Evolutionary conservation across 192 early-diverging fungal species (phyloP), one percentile per base, ranked within the genome.

Genomic region (Linnemannia elongata): DNA sequence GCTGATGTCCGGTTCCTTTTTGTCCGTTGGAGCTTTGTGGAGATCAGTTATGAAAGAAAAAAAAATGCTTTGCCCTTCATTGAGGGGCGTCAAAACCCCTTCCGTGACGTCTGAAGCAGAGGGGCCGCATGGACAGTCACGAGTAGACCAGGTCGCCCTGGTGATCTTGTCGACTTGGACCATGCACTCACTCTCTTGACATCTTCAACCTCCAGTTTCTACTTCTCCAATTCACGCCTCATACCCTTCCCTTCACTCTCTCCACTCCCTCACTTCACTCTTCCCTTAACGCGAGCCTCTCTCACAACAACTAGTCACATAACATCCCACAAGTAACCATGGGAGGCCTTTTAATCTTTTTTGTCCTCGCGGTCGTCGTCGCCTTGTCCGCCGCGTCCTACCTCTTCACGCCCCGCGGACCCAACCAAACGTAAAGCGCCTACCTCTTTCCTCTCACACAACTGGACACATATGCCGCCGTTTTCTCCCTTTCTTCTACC

Each of bases 371-470:
- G 41, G 79, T 91, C 33, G 83, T 88, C 52, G 77, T 89, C 44
- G 85, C 87, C 39, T 80, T 88, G 45, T 88, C 71, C 38, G 86
- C 86, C 20, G 90, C 87, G n/a, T 91, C 91, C 44, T 93, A 92
- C 77, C 87, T 91, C 69, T 79, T 88, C 24, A 88, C 92, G 30
- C 93, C 93, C 35, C 90, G 91, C 57, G 90, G 91, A 38, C 88
- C 84, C n/a, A 90, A 94, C 80, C 93, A 94, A 85, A 91, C 93
- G 93, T 94, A 92, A 73, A 57, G 60, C 30, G 27, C 12, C n/a
- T 60, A 22, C 55, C 7, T 54, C 49, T 1, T 35, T 45, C 60
- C 17, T 42, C 44, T 6, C 22, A 12, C 13, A 68, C 55, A 66
- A 78, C 35, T 36, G 7, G 12, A 42, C 39, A 41, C 35, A 39